Percentiles rank a stretch among this genome's conserved stretches.
phyloP scores from a whole-genome alignment of 306 rosid genomes.

The Abrus pulchellus region DNA sequence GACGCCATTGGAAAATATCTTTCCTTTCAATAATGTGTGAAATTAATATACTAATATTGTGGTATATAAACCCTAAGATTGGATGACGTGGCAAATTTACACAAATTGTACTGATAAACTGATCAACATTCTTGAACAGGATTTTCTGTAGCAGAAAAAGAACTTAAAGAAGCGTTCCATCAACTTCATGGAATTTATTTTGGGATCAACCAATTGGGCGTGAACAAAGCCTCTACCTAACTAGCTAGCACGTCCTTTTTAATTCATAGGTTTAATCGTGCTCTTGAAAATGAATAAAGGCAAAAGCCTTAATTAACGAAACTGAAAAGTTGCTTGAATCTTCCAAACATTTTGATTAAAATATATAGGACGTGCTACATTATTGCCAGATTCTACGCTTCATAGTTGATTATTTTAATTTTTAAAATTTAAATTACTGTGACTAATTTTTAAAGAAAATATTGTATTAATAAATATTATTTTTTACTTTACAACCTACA shows the following conservation, averaged over 20 bases:
- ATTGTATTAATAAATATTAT: no score
- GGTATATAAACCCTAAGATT: neutral
- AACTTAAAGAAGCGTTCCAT: conserved; percentile 40
- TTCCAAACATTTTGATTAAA: conserved; percentile 3
- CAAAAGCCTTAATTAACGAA: conserved; percentile 38
- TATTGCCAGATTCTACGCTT: neutral
- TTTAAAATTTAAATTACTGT: no score
- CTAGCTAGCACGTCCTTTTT: conserved; percentile 27
- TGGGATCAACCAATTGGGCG: conserved; percentile 10
- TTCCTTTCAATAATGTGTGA: neutral
- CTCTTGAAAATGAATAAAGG: conserved; percentile 29
- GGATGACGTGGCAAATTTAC: neutral
- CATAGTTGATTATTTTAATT: no score
- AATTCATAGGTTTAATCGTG: conserved; percentile 37
- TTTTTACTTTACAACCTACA: no score
- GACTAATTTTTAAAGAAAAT: no score
- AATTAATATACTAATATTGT: no score
- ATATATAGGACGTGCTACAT: conserved; percentile 7
- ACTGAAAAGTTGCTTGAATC: conserved; percentile 20
- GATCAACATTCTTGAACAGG: neutral
- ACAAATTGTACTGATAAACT: neutral
- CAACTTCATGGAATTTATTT: conserved; percentile 45
- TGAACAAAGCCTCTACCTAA: conserved; percentile 41
- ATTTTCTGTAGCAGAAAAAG: conserved; percentile 38
- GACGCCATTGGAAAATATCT: neutral